Conservation (phyloP, 345 rosid species). For the Citrus inodora region DNA sequence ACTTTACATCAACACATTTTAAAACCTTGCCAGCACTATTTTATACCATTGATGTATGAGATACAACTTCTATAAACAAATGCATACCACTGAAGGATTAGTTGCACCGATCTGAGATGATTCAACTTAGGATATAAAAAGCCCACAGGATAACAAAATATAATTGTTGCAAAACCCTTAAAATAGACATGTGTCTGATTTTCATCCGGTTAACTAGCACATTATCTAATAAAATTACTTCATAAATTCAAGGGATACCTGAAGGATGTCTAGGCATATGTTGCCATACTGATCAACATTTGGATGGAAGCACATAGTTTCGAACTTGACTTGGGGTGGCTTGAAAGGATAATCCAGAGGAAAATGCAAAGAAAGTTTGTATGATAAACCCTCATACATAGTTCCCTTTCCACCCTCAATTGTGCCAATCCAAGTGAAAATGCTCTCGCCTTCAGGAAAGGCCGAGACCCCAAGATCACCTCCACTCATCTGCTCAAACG, state of each 20-base stretch:
- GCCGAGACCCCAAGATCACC: conserved; percentile 65
- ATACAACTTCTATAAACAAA: background rate
- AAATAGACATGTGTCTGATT: background rate
- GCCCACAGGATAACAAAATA: background rate
- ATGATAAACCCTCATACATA: conserved; percentile 58
- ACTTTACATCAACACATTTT: background rate
- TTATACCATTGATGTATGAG: background rate
- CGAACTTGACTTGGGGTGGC: conserved; percentile 65
- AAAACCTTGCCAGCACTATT: background rate
- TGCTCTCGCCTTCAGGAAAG: conserved; percentile 65
- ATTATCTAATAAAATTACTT: background rate
- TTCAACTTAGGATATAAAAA: background rate
- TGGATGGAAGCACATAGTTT: conserved; percentile 68
- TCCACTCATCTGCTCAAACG: conserved; percentile 47
- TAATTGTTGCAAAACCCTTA: background rate
- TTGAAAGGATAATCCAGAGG: conserved; percentile 69
- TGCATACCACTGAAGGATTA: background rate
- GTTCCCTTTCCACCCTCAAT: conserved; percentile 61
- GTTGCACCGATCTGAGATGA: background rate
- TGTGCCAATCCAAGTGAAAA: conserved; percentile 65
- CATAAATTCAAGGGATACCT: conserved; percentile 30
- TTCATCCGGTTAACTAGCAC: background rate
- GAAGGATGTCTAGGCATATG: conserved; percentile 72
- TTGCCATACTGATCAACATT: conserved; percentile 65
- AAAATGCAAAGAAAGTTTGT: conserved; percentile 54